Conservation (phyloP, 2,329 filamentous ascomycete species). For the Fusarium albidum region DNA sequence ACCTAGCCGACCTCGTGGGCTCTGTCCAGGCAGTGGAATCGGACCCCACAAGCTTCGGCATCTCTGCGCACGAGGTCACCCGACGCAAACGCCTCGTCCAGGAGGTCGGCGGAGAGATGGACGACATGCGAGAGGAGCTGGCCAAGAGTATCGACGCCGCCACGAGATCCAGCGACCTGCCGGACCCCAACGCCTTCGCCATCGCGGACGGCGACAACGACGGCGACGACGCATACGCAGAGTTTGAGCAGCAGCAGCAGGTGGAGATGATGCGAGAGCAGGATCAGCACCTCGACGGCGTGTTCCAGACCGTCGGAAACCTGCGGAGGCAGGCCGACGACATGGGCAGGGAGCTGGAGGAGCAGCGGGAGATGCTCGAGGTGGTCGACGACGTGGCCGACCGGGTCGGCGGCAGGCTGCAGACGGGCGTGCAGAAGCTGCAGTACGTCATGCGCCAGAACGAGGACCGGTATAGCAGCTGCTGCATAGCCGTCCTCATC, state of each 20-base stretch:
- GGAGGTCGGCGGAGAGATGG: conserved; percentile 88
- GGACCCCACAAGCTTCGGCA: conserved; percentile 85
- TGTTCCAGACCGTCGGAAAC: conserved; percentile 93
- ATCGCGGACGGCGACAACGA: conserved; percentile 54
- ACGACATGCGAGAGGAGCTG: conserved; percentile 88
- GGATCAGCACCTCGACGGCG: conserved; percentile 89
- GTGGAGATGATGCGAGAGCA: conserved; percentile 92
- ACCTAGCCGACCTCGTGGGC: conserved; percentile 87
- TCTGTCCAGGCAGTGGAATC: conserved; percentile 88
- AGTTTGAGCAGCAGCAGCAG: conserved; percentile 92
- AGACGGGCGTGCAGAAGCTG: conserved; percentile 87
- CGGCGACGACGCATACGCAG: conserved; percentile 68
- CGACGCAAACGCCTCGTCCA: conserved; percentile 83
- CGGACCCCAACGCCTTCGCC: conserved; percentile 65
- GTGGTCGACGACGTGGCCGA: conserved; percentile 86
- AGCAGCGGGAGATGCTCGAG: conserved; percentile 89
- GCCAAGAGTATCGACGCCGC: conserved; percentile 60
- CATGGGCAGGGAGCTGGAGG: conserved; percentile 96
- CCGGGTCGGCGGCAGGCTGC: conserved; percentile 83
- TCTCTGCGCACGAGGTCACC: conserved; percentile 82
- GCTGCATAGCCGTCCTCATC: conserved; percentile 89
- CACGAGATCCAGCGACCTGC: conserved; percentile 52
- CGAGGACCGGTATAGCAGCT: conserved; percentile 87
- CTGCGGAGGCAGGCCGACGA: conserved; percentile 89
- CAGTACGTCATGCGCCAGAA: conserved; percentile 85